These are phyloP conservation scores for Podospora fimiseda DNA, from an alignment of 495 filamentous ascomycete genomes.

Conservation along the genomic window DNA sequence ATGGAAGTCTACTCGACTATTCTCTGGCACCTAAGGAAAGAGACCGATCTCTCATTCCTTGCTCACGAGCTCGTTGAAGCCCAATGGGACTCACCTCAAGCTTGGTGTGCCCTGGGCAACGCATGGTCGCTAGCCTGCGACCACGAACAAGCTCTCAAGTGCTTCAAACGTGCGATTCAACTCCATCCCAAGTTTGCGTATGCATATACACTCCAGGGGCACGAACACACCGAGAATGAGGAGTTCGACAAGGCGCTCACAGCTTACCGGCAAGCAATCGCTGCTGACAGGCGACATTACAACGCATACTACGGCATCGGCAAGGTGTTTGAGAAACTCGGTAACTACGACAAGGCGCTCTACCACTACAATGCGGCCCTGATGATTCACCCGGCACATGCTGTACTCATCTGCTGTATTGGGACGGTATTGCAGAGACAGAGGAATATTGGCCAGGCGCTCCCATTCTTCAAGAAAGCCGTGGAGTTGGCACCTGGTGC, in stretches of 20 bases:
- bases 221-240: conserved; percentile 94
- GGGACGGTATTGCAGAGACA: conserved; percentile 83
- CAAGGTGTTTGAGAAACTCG: conserved; percentile 87
- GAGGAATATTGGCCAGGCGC: conserved; percentile 67
- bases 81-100: conserved; percentile 81
- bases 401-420: conserved; percentile 84
- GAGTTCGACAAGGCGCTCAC: conserved; percentile 91
- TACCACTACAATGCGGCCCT: conserved; percentile 83
- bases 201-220: conserved; percentile 89
- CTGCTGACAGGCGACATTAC: conserved; percentile 83
- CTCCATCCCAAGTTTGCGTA: conserved; percentile 88
- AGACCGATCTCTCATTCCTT: conserved; percentile 84
- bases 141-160: conserved; percentile 88
- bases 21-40: conserved; percentile 92
- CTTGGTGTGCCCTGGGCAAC: conserved; percentile 94
- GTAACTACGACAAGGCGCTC: conserved; percentile 84
- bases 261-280: conserved; percentile 74
- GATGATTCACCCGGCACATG: conserved; percentile 83
- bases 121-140: conserved; percentile 92
- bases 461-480: conserved; percentile 73
- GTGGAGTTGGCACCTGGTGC: conserved; percentile 73
- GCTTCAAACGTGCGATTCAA: conserved; percentile 91
- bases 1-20: conserved; percentile 98
- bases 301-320: conserved; percentile 97
- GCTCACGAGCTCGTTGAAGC: conserved; percentile 82